Conservation (phyloP, 2,329 filamentous ascomycete species). For the Aspergillus novofumigatus region DNA sequence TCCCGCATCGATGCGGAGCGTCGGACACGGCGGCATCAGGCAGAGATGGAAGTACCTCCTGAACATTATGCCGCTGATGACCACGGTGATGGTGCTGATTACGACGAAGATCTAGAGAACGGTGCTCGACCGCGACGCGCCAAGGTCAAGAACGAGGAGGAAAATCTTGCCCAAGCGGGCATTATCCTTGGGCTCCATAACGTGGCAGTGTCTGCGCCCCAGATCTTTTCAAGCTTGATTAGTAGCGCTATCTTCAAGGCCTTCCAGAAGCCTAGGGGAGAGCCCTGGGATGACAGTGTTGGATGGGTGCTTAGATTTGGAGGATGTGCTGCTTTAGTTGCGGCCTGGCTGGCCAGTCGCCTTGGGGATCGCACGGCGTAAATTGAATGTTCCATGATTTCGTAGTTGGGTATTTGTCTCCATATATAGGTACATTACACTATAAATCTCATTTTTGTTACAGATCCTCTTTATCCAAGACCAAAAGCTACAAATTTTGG, state of each 20-base stretch:
- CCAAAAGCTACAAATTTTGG: not conserved
- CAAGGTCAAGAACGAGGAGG: slow-evolving; percentile 33
- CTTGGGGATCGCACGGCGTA: slow-evolving; percentile 57
- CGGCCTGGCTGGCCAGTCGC: slow-evolving; percentile 66
- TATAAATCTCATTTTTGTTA: not conserved
- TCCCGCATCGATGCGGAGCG: slow-evolving; percentile 71
- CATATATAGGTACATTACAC: not conserved
- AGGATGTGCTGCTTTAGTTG: slow-evolving; percentile 70
- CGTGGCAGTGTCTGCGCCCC: slow-evolving; percentile 85
- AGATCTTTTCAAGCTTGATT: slow-evolving; percentile 82
- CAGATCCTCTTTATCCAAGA: not conserved
- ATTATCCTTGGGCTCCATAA: slow-evolving; percentile 95
- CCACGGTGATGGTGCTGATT: not conserved
- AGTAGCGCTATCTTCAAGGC: slow-evolving; percentile 80
- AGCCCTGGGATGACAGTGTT: slow-evolving; percentile 80
- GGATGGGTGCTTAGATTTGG: slow-evolving; percentile 82
- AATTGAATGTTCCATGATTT: not conserved
- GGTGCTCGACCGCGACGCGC: slow-evolving; percentile 16
- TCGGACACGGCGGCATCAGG: slow-evolving; percentile 44
- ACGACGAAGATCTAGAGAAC: slow-evolving; percentile 23
- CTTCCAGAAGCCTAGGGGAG: slow-evolving; percentile 81
- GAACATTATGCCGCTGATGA: slow-evolving; percentile 5
- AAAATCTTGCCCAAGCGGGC: slow-evolving; percentile 71
- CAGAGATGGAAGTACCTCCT: slow-evolving; percentile 25
- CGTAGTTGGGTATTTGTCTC: not conserved